phyloP scores from a whole-genome alignment of 2,329 filamentous ascomycete species.

The Calonectria leucothoes region DNA sequence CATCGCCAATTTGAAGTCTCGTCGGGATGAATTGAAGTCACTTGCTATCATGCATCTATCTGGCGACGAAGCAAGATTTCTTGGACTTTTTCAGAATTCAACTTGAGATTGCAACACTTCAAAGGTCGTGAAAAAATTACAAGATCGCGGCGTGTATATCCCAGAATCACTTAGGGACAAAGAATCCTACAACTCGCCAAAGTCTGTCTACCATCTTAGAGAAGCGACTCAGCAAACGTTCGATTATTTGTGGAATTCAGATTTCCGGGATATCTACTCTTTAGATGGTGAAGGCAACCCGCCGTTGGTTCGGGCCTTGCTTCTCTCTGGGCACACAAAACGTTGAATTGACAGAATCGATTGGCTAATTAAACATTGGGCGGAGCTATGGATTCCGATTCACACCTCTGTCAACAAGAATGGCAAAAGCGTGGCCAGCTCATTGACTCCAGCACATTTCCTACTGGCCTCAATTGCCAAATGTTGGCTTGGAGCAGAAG shows the following conservation, averaged over 20 bases:
- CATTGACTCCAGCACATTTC: neutral
- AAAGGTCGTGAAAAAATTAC: neutral
- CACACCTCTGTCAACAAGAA: accelerated
- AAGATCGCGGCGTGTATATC: neutral
- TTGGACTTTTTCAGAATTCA: neutral
- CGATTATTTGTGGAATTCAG: neutral
- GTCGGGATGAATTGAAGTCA: neutral
- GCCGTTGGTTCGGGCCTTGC: neutral
- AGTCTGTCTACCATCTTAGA: neutral
- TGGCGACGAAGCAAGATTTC: neutral
- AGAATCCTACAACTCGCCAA: too few relatives aligned
- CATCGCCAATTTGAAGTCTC: neutral
- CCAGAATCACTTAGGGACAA: neutral
- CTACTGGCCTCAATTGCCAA: neutral
- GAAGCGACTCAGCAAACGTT: neutral
- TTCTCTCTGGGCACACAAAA: accelerated
- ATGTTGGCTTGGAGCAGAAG: neutral
- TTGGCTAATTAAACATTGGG: neutral
- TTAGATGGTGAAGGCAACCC: neutral
- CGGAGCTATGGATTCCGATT: neutral
- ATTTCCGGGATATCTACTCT: neutral
- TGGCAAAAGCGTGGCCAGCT: accelerated
- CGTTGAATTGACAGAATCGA: neutral
- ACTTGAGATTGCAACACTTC: neutral
- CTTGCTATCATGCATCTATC: neutral